Evolutionary conservation across 2,329 filamentous ascomycete species (phyloP).

Genomic region (Apiospora aurea): DNA sequence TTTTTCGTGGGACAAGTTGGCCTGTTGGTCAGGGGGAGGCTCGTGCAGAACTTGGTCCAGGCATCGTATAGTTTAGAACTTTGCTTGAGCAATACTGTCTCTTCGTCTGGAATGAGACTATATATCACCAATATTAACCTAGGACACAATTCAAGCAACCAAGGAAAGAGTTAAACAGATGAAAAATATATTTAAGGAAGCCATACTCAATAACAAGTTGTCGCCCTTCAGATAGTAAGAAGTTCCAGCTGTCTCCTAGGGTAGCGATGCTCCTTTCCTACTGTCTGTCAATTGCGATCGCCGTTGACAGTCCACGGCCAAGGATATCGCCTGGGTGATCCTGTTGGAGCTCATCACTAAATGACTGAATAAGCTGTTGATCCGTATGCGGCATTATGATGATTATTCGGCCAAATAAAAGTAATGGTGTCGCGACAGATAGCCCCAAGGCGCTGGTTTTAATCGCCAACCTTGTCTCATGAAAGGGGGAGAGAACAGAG

Average conservation of each 20-base stretch:
- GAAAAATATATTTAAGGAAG: too few species aligned
- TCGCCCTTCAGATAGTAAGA: neutral
- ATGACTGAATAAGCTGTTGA: neutral
- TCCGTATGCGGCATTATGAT: too few species aligned
- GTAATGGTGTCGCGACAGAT: too few species aligned
- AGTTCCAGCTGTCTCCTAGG: neutral
- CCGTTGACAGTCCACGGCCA: neutral
- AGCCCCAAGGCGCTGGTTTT: too few species aligned
- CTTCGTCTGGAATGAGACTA: neutral
- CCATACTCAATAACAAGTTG: neutral
- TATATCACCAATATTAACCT: too few species aligned
- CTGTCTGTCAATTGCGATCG: slow-evolving; percentile 15
- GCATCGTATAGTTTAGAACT: slow-evolving; percentile 22
- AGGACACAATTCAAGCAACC: too few species aligned
- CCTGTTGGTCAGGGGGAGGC: slow-evolving; percentile 16
- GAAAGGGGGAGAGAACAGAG: too few species aligned
- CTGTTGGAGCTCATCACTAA: slow-evolving; percentile 9
- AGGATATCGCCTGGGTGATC: neutral
- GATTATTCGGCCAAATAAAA: too few species aligned
- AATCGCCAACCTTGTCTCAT: too few species aligned
- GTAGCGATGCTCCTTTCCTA: neutral
- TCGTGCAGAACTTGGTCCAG: slow-evolving; percentile 26
- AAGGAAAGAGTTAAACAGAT: too few species aligned
- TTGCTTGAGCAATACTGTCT: neutral
- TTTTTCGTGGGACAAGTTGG: neutral